A percentile compares a stretch with the other conserved stretches of the same genome.
phyloP scores from a whole-genome alignment of 805 yeast genomes.

The Pichia kluyveri region DNA sequence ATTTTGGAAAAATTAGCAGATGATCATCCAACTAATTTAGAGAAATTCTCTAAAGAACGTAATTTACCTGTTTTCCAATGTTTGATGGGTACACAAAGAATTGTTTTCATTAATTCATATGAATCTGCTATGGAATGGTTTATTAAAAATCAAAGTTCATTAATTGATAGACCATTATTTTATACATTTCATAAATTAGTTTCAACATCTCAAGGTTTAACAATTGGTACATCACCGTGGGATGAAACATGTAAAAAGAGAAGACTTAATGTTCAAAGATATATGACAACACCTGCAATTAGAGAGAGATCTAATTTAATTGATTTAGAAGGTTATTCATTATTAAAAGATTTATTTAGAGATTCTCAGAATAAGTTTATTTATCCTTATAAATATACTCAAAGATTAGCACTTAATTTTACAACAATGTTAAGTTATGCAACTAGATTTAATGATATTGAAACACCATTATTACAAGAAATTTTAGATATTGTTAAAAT shows the following conservation, averaged over 20 bases:
- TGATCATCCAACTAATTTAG: slow-evolving; percentile 26
- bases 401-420: slow-evolving; percentile 29
- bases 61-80: slow-evolving; percentile 20
- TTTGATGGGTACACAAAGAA: slow-evolving; percentile 15
- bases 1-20: slow-evolving; percentile 22
- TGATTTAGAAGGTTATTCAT: slow-evolving; percentile 26
- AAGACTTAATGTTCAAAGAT: slow-evolving; percentile 29
- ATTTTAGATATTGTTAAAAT: slow-evolving; percentile 24
- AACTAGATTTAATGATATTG: slow-evolving; percentile 26
- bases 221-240: slow-evolving; percentile 37
- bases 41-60: slow-evolving; percentile 23
- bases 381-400: slow-evolving; percentile 23
- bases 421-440: slow-evolving; percentile 33
- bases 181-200: slow-evolving; percentile 16
- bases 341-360: slow-evolving; percentile 21
- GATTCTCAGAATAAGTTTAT: slow-evolving; percentile 9
- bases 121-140: slow-evolving; percentile 15
- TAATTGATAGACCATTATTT: slow-evolving; percentile 16
- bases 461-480: slow-evolving; percentile 21
- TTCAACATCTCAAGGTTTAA: slow-evolving; percentile 28
- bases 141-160: slow-evolving; percentile 14
- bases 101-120: slow-evolving; percentile 13
- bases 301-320: slow-evolving; percentile 25
- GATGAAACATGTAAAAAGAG: slow-evolving; percentile 29
- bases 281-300: slow-evolving; percentile 30